A percentile compares a stretch with the other conserved stretches of the same genome.
Conservation (phyloP, 495 filamentous ascomycete species). For the Lepraria neglecta region DNA sequence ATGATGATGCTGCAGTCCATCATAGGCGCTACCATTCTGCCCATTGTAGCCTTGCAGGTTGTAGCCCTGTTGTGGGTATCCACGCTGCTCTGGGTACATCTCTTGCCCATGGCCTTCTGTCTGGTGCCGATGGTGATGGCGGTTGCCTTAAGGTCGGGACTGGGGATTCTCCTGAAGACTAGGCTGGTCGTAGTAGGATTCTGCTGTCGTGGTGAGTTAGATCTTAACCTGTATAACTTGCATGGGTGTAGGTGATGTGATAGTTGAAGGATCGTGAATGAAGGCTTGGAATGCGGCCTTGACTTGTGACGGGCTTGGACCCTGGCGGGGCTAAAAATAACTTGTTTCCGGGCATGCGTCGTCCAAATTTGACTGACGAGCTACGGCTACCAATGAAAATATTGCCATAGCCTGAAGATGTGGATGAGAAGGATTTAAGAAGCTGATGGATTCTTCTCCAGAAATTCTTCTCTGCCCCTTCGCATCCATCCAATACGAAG, state of each 20-base stretch:
- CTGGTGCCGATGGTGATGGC: neutral
- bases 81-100: neutral
- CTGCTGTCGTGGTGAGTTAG: neutral
- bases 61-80: neutral
- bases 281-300: neutral
- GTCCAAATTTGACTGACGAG: no score
- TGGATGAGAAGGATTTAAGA: neutral
- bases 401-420: neutral
- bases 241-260: neutral
- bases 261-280: neutral
- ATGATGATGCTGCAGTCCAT: neutral
- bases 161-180: neutral
- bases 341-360: no score
- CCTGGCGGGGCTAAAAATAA: no score
- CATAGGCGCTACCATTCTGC: neutral
- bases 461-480: neutral
- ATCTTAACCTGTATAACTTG: neutral
- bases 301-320: no score
- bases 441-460: neutral
- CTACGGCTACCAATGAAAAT: neutral
- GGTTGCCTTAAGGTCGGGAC: neutral
- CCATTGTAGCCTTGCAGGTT: neutral
- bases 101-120: neutral
- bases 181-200: neutral
- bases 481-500: neutral